Conservation (phyloP, 192 early-diverging fungal genomes). For the Ramicandelaber brevisporus region DNA sequence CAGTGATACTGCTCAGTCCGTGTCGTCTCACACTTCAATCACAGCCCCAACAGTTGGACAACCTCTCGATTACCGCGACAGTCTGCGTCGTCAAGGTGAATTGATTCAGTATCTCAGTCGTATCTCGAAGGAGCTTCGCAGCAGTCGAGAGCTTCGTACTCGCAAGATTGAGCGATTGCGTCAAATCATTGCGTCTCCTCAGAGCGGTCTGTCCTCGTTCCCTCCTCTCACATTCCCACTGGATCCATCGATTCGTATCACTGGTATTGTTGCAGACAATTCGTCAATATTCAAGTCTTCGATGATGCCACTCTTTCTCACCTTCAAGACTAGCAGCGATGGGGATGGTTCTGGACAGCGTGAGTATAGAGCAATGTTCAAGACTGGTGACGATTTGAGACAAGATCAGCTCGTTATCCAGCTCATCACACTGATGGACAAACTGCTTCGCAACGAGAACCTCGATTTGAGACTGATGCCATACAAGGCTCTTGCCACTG, state of each 20-base stretch:
- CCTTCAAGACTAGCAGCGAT: too few species aligned
- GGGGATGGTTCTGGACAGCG: too few species aligned
- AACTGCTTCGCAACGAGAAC: slow-evolving; percentile 82
- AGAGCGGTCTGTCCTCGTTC: slow-evolving; percentile 57
- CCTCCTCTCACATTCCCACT: slow-evolving; percentile 66
- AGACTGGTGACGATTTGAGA: slow-evolving; percentile 84
- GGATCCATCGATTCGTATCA: slow-evolving; percentile 69
- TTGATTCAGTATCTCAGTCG: slow-evolving; percentile 47
- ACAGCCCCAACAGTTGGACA: too few species aligned
- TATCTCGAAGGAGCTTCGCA: slow-evolving; percentile 51
- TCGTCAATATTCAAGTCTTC: slow-evolving; percentile 77
- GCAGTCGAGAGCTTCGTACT: slow-evolving; percentile 48
- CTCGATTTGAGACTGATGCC: slow-evolving; percentile 80
- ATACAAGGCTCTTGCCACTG: slow-evolving; percentile 89
- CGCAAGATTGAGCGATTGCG: slow-evolving; percentile 80
- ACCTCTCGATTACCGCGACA: too few species aligned
- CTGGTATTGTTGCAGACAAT: slow-evolving; percentile 58
- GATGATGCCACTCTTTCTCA: slow-evolving; percentile 63
- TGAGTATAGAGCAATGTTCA: slow-evolving; percentile 87
- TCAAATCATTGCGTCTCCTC: slow-evolving; percentile 51
- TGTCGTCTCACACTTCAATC: too few species aligned
- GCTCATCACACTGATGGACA: slow-evolving; percentile 93
- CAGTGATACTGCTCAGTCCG: too few species aligned
- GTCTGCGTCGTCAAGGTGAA: slow-evolving; percentile 58
- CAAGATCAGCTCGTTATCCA: slow-evolving; percentile 98